Percentiles rank a stretch among this genome's conserved stretches.
These are phyloP conservation scores for Conringia planisiliqua DNA, from an alignment of 345 rosid genomes.

Conservation along the genomic window DNA sequence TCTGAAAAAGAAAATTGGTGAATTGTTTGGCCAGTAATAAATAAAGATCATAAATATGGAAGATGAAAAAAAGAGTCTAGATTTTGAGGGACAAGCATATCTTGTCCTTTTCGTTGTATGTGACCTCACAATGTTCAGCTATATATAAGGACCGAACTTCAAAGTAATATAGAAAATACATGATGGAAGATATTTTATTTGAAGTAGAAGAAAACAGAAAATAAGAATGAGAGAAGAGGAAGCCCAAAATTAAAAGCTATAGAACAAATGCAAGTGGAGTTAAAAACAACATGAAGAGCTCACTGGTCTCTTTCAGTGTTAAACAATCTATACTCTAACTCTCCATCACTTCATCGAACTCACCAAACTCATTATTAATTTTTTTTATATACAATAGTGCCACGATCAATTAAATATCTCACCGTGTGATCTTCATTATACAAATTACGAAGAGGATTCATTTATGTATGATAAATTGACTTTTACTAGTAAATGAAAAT, in stretches of 20 bases:
- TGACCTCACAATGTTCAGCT: constrained; percentile 39
- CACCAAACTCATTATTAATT: constrained; percentile 16
- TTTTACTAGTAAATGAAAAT: not conserved
- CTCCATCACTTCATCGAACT: constrained; percentile 24
- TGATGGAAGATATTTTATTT: constrained; percentile 13
- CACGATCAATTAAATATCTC: not conserved
- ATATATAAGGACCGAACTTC: constrained; percentile 27
- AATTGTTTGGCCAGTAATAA: constrained; percentile 27
- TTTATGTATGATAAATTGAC: not conserved
- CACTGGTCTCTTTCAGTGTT: constrained; percentile 31
- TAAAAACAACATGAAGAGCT: constrained; percentile 36
- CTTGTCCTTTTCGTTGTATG: constrained; percentile 36
- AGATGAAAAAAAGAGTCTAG: constrained; percentile 29
- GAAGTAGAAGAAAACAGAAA: constrained; percentile 31
- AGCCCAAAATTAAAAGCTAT: constrained; percentile 27
- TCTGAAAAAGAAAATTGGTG: constrained; percentile 12
- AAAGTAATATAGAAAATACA: constrained; percentile 23
- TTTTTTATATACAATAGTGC: constrained; percentile 3
- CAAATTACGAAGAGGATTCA: not conserved
- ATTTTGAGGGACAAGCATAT: constrained; percentile 37
- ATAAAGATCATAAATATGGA: constrained; percentile 28
- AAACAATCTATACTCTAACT: constrained; percentile 18
- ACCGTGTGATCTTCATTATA: not conserved
- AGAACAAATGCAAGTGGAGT: constrained; percentile 38
- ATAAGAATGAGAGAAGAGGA: constrained; percentile 22